Conservation (phyloP, 2,329 filamentous ascomycete species). For the Aspergillus jensenii region DNA sequence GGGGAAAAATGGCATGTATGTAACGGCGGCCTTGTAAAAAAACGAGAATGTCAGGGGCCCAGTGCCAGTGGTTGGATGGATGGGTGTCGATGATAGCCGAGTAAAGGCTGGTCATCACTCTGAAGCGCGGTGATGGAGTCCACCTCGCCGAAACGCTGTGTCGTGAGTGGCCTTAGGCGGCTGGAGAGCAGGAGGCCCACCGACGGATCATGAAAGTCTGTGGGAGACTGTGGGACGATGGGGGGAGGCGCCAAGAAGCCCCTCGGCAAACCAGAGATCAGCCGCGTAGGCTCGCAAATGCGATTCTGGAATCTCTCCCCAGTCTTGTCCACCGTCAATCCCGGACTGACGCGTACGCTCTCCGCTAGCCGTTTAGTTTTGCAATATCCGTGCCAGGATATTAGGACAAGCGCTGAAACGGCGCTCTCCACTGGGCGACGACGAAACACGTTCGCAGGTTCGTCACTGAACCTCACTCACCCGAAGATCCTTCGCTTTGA, state of each 20-base stretch:
- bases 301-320: slow-evolving; percentile 8
- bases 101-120: slow-evolving; percentile 1
- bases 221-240: neutral
- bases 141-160: neutral
- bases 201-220: neutral
- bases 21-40: neutral
- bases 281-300: slow-evolving; percentile 21
- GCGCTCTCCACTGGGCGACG: neutral
- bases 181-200: slow-evolving; percentile 6
- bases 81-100: slow-evolving; percentile 4
- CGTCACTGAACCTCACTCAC: neutral
- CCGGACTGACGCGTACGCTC: slow-evolving; percentile 6
- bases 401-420: neutral
- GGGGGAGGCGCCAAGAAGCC: slow-evolving; percentile 25
- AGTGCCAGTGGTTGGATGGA: neutral
- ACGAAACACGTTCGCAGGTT: neutral
- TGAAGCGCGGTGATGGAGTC: neutral
- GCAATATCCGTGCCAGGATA: neutral
- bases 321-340: slow-evolving; percentile 5
- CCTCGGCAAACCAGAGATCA: slow-evolving; percentile 15
- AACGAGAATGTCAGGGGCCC: slow-evolving; percentile 2
- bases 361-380: neutral
- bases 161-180: slow-evolving; percentile 4
- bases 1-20: neutral
- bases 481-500: neutral